Percentiles rank a stretch among this genome's conserved stretches.
These are phyloP conservation scores for Ligustrum vulgare DNA, from an alignment of 257 asterid genomes.

Conservation along the genomic window DNA sequence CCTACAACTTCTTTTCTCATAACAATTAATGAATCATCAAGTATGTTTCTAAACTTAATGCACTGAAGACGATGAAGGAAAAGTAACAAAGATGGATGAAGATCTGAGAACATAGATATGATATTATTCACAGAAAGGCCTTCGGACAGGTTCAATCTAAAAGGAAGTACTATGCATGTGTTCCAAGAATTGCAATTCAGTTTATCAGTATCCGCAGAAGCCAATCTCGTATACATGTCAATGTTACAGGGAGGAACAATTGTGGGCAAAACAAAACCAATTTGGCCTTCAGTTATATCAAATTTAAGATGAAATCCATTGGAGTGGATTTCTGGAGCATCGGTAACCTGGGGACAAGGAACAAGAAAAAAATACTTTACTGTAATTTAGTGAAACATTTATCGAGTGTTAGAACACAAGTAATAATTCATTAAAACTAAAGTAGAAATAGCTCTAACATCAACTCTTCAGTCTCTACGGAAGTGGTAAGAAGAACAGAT, in stretches of 20 bases:
- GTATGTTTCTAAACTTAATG: conserved; percentile 69
- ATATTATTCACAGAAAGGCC: conserved; percentile 56
- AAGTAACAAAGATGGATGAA: conserved; percentile 85
- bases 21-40: conserved; percentile 60
- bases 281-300: conserved; percentile 86
- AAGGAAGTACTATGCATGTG: conserved; percentile 94
- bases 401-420: conserved; percentile 2
- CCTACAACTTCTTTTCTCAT: conserved; percentile 76
- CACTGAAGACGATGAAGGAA: conserved; percentile 87
- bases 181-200: conserved; percentile 53
- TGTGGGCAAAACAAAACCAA: conserved; percentile 95
- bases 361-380: neutral
- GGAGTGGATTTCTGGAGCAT: conserved; percentile 96
- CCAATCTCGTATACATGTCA: conserved; percentile 56
- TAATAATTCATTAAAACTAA: conserved; percentile 10
- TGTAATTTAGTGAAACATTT: neutral
- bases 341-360: conserved; percentile 63
- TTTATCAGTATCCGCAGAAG: conserved; percentile 44
- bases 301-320: conserved; percentile 90
- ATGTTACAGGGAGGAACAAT: conserved; percentile 79
- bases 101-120: conserved; percentile 84
- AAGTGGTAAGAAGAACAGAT: neutral
- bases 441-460: conserved; percentile 2
- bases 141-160: conserved; percentile 53
- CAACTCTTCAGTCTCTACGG: neutral